Base-by-base conservation (phyloP, 2,329 filamentous ascomycete genomes). In the Microsporum ferrugineum region DNA sequence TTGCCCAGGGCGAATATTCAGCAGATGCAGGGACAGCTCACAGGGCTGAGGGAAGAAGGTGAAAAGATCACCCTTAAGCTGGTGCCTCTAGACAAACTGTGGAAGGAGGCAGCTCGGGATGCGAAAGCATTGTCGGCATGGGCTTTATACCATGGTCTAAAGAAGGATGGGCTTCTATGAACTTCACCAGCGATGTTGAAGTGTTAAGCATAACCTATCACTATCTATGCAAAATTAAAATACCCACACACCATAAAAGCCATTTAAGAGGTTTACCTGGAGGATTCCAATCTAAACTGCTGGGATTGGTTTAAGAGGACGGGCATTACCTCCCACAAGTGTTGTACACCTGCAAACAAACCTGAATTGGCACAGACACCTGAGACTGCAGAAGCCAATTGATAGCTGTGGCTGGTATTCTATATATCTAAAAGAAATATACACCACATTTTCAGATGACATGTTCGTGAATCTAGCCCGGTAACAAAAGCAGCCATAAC, bases 11-110 rank as follows among this genome's bases (percentile, higher is more conserved):
- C 69, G 3, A 73, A 81, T 36, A 77, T 85, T 64, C 72, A 80
- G 39, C 73, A 73, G 41, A 71, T 82, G 64, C 75, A 79, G 64
- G 81, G 80, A 3, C 80, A 78, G 60, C 68, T 82, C 65, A 84
- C 81, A 0, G 82, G 82, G 0, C 61, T 83, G 63, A 72, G 79
- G 39, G 74, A 80, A 2, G 74, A 83, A 58, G 80, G 80, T 1
- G 82, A 84, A 70, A 83, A 80, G 65, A 84, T 84, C 60, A 83
- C 79, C 5, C 66, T 84, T 62, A 83, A 81, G 67, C 67, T 85
- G 17, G 79, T 83, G 12, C 74, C 71, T 34, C 64, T 84, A 62
- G 69, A 76, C 38, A 70, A 79, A 47, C 63, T 82, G 56, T 85
- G 82, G 80, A 81, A 75, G 65, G 78, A 79, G 57, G 81, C 77